Percentiles rank a stretch among this genome's conserved stretches.
Conservation (phyloP, 768 basidiomycete species). For the Tulasnella sp. region DNA sequence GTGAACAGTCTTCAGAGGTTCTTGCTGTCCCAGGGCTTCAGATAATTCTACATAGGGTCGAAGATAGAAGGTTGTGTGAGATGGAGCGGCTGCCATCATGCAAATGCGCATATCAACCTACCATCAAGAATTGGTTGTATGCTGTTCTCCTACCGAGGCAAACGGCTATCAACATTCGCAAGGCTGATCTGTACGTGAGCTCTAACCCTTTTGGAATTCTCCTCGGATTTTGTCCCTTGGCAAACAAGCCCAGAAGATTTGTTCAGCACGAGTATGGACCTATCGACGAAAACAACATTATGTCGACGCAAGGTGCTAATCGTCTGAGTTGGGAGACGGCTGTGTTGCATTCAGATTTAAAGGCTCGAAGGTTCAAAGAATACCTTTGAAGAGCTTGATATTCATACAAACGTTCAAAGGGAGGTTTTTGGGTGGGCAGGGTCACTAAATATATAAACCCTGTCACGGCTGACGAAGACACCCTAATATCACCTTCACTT, state of each 20-base stretch:
- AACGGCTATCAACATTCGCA: neutral
- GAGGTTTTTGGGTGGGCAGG: too few relatives aligned
- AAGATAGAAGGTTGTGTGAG: too few relatives aligned
- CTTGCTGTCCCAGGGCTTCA: neutral
- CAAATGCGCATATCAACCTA: neutral
- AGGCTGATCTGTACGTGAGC: neutral
- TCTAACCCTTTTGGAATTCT: neutral
- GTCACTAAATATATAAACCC: too few relatives aligned
- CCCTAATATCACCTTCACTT: too few relatives aligned
- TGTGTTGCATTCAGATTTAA: too few relatives aligned
- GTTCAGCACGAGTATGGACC: neutral
- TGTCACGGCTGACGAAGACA: too few relatives aligned
- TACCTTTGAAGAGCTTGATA: too few relatives aligned
- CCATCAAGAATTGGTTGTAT: conserved; percentile 4
- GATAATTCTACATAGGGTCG: neutral
- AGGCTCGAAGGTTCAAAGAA: too few relatives aligned
- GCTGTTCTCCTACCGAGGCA: neutral
- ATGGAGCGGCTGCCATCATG: too few relatives aligned
- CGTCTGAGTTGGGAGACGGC: neutral
- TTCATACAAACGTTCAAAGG: too few relatives aligned
- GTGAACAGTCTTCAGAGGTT: conserved; percentile 5
- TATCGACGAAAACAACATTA: conserved; percentile 1
- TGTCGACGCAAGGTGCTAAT: neutral
- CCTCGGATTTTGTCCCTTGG: neutral
- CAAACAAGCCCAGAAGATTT: neutral